These are phyloP conservation scores for Neophaeococcomyces mojaviensis DNA, from an alignment of 2,329 filamentous ascomycete species.

Conservation along the genomic window DNA sequence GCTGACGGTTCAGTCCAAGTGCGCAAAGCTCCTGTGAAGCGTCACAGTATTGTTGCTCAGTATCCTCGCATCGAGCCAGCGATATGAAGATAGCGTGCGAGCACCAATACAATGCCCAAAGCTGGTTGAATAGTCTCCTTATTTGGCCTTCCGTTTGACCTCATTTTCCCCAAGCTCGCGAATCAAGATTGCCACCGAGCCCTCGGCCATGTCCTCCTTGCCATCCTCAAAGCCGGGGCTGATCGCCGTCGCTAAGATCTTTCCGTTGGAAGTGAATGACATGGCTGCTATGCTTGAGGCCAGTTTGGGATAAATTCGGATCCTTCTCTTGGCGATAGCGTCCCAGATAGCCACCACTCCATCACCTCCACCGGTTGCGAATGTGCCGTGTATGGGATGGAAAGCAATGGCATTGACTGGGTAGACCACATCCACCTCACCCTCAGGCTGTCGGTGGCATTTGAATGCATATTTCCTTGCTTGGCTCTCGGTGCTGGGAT, in stretches of 20 bases:
- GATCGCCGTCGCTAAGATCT: conserved; percentile 68
- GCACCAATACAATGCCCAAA: background rate
- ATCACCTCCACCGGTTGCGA: conserved; percentile 83
- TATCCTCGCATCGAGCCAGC: conserved; percentile 18
- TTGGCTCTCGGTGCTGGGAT: conserved; percentile 78
- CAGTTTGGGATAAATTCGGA: conserved; percentile 82
- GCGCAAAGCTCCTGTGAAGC: conserved; percentile 32
- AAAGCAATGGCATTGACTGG: conserved; percentile 87
- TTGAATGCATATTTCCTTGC: conserved; percentile 97
- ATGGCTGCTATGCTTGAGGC: conserved; percentile 69
- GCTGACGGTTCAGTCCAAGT: conserved; percentile 63
- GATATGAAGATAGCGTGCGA: background rate
- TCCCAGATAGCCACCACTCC: conserved; percentile 92
- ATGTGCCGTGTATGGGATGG: conserved; percentile 74
- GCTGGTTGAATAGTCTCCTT: conserved; percentile 35
- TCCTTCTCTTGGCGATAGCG: conserved; percentile 78
- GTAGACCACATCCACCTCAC: conserved; percentile 72
- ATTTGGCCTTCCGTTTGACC: conserved; percentile 74
- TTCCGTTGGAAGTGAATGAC: conserved; percentile 69
- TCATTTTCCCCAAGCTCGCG: conserved; percentile 80
- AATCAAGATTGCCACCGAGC: conserved; percentile 68
- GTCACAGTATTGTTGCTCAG: conserved; percentile 16
- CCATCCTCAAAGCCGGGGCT: conserved; percentile 86
- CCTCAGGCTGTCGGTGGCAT: conserved; percentile 73
- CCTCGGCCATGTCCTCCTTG: conserved; percentile 65